Evolutionary conservation across 2,329 filamentous ascomycete species (phyloP), one percentile per base, ranked within the genome.

Genomic region (Microdochium bolleyi): DNA sequence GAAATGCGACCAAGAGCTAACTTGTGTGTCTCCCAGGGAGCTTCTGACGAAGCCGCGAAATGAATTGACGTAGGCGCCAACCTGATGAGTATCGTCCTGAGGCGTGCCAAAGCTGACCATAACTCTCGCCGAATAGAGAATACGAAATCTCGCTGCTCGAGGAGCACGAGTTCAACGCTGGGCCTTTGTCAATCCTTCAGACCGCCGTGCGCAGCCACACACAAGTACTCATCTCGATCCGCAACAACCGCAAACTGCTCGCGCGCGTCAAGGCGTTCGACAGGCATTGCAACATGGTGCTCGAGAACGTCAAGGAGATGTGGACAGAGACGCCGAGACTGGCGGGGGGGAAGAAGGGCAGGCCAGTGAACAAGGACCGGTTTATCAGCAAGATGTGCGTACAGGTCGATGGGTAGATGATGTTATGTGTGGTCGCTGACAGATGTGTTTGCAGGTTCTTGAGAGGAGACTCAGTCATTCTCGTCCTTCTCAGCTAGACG

Each of bases 231-330:
- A 96, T 99, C 67, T 96, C 90, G 52, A 92, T 92, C 75, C 91
- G 94, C 60, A 96, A 96, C 82, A 97, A 97, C 78, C 88, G 92
- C 73, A 99, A 99, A 79, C 81, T 99, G 49, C 85, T 99, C 52
- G 94, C 92, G 51, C 88, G 94, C 58, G 92, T 99, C 66, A 99
- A 99, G 79, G 94, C 94, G 7, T 99, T 99, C 70, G 94, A 99
- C 73, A 82, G 94, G 56, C 94, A 99, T 74, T 97, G 92, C 82
- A 99, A 99, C 75, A 97, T 99, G 94, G 89, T 96, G 3, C 78
- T 96, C 49, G 91, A 96, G 77, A 96, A 96, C 62, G 91, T 95
- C 46, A 95, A 95, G 79, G 94, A 99, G 76, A 97, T 99, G 92
- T 99, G 94, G 94, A 96, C 92, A 10, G 94, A 99, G 75, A 94